These are phyloP conservation scores for Paecilomyces formosus DNA, from an alignment of 2,329 filamentous ascomycete species.

Conservation along the genomic window DNA sequence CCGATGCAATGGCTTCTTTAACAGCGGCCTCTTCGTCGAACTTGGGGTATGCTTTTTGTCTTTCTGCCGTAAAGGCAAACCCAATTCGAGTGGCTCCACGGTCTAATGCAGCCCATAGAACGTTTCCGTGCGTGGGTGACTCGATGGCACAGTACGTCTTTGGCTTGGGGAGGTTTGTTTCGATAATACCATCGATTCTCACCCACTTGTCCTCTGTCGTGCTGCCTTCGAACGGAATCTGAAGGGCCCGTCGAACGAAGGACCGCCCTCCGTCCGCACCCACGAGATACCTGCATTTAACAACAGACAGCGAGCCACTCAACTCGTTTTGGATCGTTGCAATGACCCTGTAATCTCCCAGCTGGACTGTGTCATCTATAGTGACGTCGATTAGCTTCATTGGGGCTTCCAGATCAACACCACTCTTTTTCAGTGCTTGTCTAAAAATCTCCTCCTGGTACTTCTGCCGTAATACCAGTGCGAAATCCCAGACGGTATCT, in stretches of 20 bases:
- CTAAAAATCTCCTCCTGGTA: constrained; percentile 50
- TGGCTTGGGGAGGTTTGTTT: constrained; percentile 20
- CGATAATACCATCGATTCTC: constrained; percentile 15
- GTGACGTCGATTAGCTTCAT: constrained; percentile 31
- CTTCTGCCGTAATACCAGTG: constrained; percentile 48
- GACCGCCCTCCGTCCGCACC: constrained; percentile 46
- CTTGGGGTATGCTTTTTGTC: constrained; percentile 8
- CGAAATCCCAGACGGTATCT: constrained; percentile 44
- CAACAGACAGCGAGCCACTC: neutral
- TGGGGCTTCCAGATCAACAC: constrained; percentile 28
- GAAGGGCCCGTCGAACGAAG: constrained; percentile 34
- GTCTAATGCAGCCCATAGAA: constrained; percentile 24
- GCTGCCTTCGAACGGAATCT: constrained; percentile 32
- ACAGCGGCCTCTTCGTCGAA: constrained; percentile 11
- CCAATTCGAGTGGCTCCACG: constrained; percentile 13
- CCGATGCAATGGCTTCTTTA: constrained; percentile 11
- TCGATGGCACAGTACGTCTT: constrained; percentile 12
- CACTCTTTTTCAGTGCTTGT: constrained; percentile 28
- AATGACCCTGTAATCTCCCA: constrained; percentile 1
- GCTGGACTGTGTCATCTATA: constrained; percentile 25
- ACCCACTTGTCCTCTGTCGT: constrained; percentile 22
- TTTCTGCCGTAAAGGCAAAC: constrained; percentile 11
- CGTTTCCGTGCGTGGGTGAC: constrained; percentile 14
- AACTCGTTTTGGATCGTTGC: neutral
- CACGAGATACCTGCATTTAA: constrained; percentile 22